Evolutionary conservation across 2,329 filamentous ascomycete species (phyloP).

Genomic region (Trichoderma pleuroti): DNA sequence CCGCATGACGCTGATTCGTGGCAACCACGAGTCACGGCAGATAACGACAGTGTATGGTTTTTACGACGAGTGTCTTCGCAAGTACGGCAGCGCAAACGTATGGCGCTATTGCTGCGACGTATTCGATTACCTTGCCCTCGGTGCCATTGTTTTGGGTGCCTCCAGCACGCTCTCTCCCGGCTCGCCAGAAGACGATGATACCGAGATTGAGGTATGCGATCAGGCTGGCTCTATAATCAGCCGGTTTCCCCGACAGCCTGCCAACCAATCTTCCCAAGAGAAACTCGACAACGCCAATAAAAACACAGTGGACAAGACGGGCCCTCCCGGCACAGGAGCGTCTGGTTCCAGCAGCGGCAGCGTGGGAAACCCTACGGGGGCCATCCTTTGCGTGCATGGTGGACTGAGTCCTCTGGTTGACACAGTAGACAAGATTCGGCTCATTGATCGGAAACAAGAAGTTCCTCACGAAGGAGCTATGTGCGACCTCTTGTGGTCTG

Average conservation of each 20-base stretch:
- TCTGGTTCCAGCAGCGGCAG: conserved; percentile 63
- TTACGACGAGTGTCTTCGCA: conserved; percentile 93
- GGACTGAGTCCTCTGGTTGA: conserved; percentile 89
- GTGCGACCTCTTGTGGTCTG: conserved; percentile 97
- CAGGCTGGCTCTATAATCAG: conserved; percentile 76
- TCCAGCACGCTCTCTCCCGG: conserved; percentile 56
- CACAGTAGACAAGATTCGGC: conserved; percentile 88
- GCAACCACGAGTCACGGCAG: conserved; percentile 93
- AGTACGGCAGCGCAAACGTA: conserved; percentile 94
- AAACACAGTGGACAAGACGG: conserved; percentile 43
- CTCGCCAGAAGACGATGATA: conserved; percentile 61
- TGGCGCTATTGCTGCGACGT: conserved; percentile 98
- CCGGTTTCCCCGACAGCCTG: conserved; percentile 57
- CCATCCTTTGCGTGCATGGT: conserved; percentile 92
- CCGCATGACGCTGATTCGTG: conserved; percentile 91
- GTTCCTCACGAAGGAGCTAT: conserved; percentile 98
- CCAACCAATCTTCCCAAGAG: conserved; percentile 21
- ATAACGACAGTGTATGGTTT: conserved; percentile 98
- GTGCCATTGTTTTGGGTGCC: conserved; percentile 87
- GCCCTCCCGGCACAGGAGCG: conserved; percentile 76
- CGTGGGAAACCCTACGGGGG: conserved; percentile 68
- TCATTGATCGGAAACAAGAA: conserved; percentile 95
- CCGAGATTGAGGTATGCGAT: conserved; percentile 92
- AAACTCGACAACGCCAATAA: conserved; percentile 27
- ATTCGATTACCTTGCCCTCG: conserved; percentile 92